Base-by-base conservation (phyloP, 805 yeast species). In the Komagataella populi region DNA sequence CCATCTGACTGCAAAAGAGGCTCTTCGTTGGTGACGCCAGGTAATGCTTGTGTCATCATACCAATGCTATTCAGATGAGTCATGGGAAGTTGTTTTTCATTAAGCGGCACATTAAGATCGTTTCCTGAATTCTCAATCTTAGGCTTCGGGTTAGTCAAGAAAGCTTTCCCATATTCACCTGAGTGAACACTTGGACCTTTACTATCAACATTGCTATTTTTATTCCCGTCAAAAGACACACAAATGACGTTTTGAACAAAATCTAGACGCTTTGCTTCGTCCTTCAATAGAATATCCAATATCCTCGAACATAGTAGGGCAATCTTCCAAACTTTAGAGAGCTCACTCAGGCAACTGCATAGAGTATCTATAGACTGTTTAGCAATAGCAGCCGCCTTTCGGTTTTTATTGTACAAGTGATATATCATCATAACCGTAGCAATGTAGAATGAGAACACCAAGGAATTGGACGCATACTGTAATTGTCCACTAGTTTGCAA, bases 371-470 rank as follows among this genome's bases (percentile, higher is more conserved):
- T 55, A 23, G 61, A 59, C 12, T 54, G 48, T 44, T 58, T 50
- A 65, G 66, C 59, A 67, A 73, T 54, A 62, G 63, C 56, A 66
- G 64, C 22, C 65, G 76, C 5, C 65, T 66, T 54, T 66, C 63
- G 51, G 50, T 59, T 55, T 45, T 56, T 58, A 48, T 59, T 59
- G 47, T 53, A 53, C 49, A 78, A 74, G 65, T 84, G 89, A 63
- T 82, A 81, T 7, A 81, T 71, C 61, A 83, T 75, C 71, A 83
- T 79, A 57, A 81, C 70, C 56, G 81, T 69, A 2, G 89, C 86
- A 55, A n/a, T 54, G 56, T 45, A 56, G 55, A 4, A 49, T 36
- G n/a, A 61, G 59, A 79, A 81, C 36, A 78, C 81, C 57, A 72
- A 73, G 63, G 75, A 69, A n/a, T 81, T 77, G 20, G 85, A 84